Conservation (phyloP, 345 rosid genomes). For the Cardiospermum halicacabum region DNA sequence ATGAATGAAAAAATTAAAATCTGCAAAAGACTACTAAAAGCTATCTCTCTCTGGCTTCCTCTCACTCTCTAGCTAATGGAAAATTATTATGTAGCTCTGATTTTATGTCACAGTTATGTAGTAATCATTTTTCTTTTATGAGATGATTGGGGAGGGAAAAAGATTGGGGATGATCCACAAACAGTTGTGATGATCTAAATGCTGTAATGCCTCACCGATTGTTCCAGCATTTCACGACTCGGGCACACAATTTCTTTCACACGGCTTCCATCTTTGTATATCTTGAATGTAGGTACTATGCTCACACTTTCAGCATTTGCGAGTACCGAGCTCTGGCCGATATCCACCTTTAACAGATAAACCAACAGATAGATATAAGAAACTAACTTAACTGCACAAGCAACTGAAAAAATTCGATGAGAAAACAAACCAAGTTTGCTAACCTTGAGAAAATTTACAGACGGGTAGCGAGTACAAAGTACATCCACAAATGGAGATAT, state of each 20-base stretch:
- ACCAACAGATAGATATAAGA: slow-evolving; percentile 3
- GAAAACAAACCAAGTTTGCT: background rate
- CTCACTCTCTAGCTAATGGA: slow-evolving; percentile 27
- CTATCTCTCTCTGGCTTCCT: slow-evolving; percentile 50
- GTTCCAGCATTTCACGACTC: slow-evolving; percentile 77
- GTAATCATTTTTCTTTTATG: slow-evolving; percentile 33
- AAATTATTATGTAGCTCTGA: slow-evolving; percentile 36
- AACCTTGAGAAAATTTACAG: slow-evolving; percentile 85
- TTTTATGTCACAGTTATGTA: slow-evolving; percentile 49
- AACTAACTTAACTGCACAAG: background rate
- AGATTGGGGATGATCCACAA: too few relatives aligned
- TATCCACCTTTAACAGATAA: slow-evolving; percentile 59
- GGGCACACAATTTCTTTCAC: slow-evolving; percentile 94
- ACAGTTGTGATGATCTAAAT: slow-evolving; percentile 42
- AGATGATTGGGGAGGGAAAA: slow-evolving; percentile 24
- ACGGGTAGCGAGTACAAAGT: slow-evolving; percentile 79
- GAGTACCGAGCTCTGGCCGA: slow-evolving; percentile 43
- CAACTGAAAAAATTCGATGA: background rate
- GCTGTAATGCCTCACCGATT: slow-evolving; percentile 93
- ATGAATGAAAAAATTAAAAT: slow-evolving; percentile 59
- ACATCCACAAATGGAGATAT: slow-evolving; percentile 69
- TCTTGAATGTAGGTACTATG: slow-evolving; percentile 94
- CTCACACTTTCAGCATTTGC: slow-evolving; percentile 75
- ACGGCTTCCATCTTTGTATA: slow-evolving; percentile 72
- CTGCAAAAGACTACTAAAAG: slow-evolving; percentile 43